Conservation (phyloP, 2,329 filamentous ascomycete genomes). For the Chaetomium strumarium region DNA sequence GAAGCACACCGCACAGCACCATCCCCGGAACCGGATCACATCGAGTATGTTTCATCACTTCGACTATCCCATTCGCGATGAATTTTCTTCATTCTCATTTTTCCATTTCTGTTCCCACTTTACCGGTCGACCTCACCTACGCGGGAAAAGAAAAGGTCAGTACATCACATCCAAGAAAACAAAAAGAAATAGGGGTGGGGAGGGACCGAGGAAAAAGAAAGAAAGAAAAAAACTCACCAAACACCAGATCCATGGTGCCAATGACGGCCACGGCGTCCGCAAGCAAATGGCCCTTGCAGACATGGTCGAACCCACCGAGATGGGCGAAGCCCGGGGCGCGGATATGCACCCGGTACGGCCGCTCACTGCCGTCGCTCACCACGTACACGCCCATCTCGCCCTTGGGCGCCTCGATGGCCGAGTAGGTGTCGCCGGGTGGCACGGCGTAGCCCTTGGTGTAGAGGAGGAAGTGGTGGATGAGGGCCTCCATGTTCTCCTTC, state of each 20-base stretch:
- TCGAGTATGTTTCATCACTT: not conserved
- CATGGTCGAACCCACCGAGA: constrained; percentile 87
- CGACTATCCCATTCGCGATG: constrained; percentile 3
- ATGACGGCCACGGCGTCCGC: constrained; percentile 97
- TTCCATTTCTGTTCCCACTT: constrained; percentile 23
- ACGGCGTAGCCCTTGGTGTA: constrained; percentile 99
- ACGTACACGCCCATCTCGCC: constrained; percentile 98
- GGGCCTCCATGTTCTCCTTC: constrained; percentile 99
- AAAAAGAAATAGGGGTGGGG: not conserved
- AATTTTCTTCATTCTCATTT: constrained; percentile 21
- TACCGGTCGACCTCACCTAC: constrained; percentile 58
- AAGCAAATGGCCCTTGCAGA: constrained; percentile 84
- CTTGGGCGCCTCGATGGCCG: constrained; percentile 98
- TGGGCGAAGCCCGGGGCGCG: constrained; percentile 95
- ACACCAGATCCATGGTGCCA: constrained; percentile 82
- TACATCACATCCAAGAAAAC: not conserved
- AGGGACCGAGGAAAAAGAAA: not conserved
- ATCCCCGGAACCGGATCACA: too few relatives aligned
- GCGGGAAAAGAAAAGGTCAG: not conserved
- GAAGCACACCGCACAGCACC: too few relatives aligned
- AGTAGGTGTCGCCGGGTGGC: constrained; percentile 96
- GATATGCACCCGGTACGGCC: constrained; percentile 96
- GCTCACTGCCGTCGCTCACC: constrained; percentile 91
- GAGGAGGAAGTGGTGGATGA: constrained; percentile 98
- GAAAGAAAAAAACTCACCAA: constrained; percentile 53